Percentiles rank a stretch among this genome's conserved stretches.
phyloP scores from a whole-genome alignment of 2,329 filamentous ascomycete genomes.

The Nemania abortiva region DNA sequence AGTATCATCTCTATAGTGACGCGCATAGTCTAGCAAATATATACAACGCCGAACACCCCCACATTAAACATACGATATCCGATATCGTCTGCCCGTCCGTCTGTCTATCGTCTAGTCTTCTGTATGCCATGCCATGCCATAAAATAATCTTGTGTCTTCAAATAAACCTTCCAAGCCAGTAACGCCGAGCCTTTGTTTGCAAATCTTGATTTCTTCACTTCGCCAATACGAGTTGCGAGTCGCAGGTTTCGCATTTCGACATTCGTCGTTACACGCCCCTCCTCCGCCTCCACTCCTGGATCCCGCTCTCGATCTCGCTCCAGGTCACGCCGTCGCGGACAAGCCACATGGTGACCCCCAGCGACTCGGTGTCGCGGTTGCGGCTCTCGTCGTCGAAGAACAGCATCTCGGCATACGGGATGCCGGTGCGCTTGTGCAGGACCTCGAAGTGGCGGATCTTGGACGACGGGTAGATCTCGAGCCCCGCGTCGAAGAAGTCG shows the following conservation, averaged over 20 bases:
- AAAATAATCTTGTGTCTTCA: background rate
- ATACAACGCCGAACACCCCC: conserved; percentile 23
- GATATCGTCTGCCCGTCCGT: conserved; percentile 21
- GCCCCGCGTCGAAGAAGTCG: conserved; percentile 69
- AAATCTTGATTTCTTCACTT: background rate
- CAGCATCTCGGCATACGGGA: conserved; percentile 85
- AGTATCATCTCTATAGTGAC: conserved; percentile 24
- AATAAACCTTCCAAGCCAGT: background rate
- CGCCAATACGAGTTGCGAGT: background rate
- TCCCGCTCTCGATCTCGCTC: conserved; percentile 81
- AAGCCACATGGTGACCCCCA: conserved; percentile 88
- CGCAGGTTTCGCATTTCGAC: conserved; percentile 5
- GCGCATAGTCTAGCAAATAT: conserved; percentile 4
- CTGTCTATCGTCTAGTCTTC: background rate
- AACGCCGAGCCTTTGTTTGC: conserved; percentile 28
- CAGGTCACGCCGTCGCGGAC: conserved; percentile 83
- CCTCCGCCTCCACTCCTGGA: conserved; percentile 83
- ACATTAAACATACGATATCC: conserved; percentile 27
- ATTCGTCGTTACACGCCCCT: conserved; percentile 56
- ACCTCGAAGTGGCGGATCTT: conserved; percentile 89
- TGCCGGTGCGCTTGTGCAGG: conserved; percentile 76
- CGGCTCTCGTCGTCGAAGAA: conserved; percentile 95
- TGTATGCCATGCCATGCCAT: conserved; percentile 2
- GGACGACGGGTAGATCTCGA: conserved; percentile 79
- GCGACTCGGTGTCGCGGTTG: conserved; percentile 81